Conservation (phyloP, 768 basidiomycete genomes). For the Porpolomopsis calyptriformis region DNA sequence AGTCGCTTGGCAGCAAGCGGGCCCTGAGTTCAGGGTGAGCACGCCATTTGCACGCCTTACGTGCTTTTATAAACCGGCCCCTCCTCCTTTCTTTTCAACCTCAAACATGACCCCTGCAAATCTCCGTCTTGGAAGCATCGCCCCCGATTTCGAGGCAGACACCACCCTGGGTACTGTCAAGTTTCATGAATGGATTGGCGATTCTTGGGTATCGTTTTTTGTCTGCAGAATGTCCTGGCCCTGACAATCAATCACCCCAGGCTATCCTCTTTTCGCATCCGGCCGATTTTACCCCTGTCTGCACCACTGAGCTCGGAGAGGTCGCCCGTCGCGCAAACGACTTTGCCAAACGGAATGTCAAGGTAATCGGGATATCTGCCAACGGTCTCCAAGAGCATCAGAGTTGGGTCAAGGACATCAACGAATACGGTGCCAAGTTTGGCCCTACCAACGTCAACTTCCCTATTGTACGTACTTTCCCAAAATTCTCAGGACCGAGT, state of each 20-base stretch:
- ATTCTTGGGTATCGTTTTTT: slow-evolving; percentile 57
- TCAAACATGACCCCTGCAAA: slow-evolving; percentile 17
- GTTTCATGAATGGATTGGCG: slow-evolving; percentile 88
- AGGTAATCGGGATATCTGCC: slow-evolving; percentile 89
- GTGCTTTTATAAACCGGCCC: too few species aligned
- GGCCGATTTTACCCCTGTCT: slow-evolving; percentile 86
- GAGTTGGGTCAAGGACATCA: slow-evolving; percentile 84
- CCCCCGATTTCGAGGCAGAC: slow-evolving; percentile 85
- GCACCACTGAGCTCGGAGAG: slow-evolving; percentile 96
- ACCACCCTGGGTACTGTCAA: slow-evolving; percentile 82
- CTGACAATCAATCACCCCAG: slow-evolving; percentile 25
- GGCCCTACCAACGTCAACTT: slow-evolving; percentile 72
- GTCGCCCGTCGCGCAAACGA: slow-evolving; percentile 80
- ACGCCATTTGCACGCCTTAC: slow-evolving; percentile 33
- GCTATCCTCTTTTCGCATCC: slow-evolving; percentile 91
- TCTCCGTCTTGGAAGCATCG: slow-evolving; percentile 77
- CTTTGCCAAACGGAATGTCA: slow-evolving; percentile 81
- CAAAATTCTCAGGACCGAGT: background rate
- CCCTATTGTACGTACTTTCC: slow-evolving; percentile 66
- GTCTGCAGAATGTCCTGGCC: background rate
- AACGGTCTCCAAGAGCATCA: slow-evolving; percentile 80
- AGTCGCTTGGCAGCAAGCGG: too few species aligned
- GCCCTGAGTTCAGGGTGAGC: slow-evolving; percentile 22
- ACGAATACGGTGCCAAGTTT: slow-evolving; percentile 59
- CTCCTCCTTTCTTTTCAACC: background rate